phyloP scores from a whole-genome alignment of 2,329 filamentous ascomycete species.

The Acrodontium crateriforme region DNA sequence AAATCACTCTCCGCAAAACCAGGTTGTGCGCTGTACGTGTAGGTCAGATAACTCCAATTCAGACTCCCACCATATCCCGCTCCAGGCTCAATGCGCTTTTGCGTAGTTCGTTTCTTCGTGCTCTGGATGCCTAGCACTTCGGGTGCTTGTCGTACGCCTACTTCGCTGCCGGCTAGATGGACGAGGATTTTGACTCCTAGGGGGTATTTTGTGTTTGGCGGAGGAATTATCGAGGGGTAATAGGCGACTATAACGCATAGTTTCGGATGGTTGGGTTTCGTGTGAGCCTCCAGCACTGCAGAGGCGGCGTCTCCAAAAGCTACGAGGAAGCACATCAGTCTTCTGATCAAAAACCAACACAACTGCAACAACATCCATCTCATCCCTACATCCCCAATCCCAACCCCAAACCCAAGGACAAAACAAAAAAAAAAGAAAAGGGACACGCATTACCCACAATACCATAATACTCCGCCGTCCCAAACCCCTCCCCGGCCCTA shows the following conservation, averaged over 20 bases:
- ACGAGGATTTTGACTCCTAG: conserved; percentile 37
- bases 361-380: not conserved
- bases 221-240: conserved; percentile 46
- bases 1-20: conserved; percentile 61
- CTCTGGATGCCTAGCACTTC: conserved; percentile 40
- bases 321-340: too few relatives aligned
- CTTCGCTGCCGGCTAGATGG: conserved; percentile 39
- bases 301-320: conserved; percentile 51
- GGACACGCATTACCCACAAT: conserved; percentile 51
- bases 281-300: conserved; percentile 43
- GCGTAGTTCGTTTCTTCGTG: conserved; percentile 35
- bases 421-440: conserved; percentile 8
- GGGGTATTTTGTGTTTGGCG: conserved; percentile 31
- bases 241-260: conserved; percentile 49
- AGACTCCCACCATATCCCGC: conserved; percentile 36
- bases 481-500: conserved; percentile 39
- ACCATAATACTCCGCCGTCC: conserved; percentile 45
- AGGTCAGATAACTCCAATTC: conserved; percentile 33
- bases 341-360: conserved; percentile 1
- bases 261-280: conserved; percentile 39
- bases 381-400: not conserved
- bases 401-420: not conserved
- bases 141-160: conserved; percentile 36
- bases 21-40: conserved; percentile 41
- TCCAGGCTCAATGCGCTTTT: conserved; percentile 36